Base-by-base conservation (phyloP, 345 rosid genomes). In the Eucalyptus erythrocorys region DNA sequence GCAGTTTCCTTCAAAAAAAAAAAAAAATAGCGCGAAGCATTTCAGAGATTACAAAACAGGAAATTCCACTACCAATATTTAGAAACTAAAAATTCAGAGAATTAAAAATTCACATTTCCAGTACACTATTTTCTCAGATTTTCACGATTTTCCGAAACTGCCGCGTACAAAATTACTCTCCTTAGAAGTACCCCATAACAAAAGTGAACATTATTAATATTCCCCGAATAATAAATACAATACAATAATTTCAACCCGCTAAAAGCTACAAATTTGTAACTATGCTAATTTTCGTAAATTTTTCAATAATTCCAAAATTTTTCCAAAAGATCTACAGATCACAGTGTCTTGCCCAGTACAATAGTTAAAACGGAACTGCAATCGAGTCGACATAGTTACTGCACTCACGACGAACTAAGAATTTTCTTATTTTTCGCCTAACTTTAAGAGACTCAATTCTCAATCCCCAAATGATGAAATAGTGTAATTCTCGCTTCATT, bases 401-500 rank as follows among this genome's bases (percentile, higher is more conserved):
- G 26, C 7, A 34, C 7, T 34, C 13, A 3, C 81, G 4, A 68
- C 7, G 13, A 9, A 34, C 26, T 1, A 26, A 68, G 43, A 32
- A 3, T 68, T 34, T n/a, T 16, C 76, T 14, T 10, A 55, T 22
- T 24, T n/a, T n/a, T n/a, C 40, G 3, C 4, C 3, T 1, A 7
- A n/a, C 2, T 64, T 64, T 7, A 64, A 15, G 76, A 55, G 76
- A 64, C 40, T 64, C 1, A 13, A 55, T 55, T 55, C 30, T 55
- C 61, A 22, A 1, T 24, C 61, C 5, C 61, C 13, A 61, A 6
- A 30, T 30, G 32, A 61, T 13, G 68, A 61, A 61, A 30, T 61
- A 0, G 16, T 6, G 68, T 30, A 30, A 61, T 30, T 27, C 12
- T 30, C 2, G 4, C 3, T 0, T n/a, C 21, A 15, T 14, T 64